Base-by-base conservation (phyloP, 192 early-diverging fungal species). In the Chytriomyces hyalinus region DNA sequence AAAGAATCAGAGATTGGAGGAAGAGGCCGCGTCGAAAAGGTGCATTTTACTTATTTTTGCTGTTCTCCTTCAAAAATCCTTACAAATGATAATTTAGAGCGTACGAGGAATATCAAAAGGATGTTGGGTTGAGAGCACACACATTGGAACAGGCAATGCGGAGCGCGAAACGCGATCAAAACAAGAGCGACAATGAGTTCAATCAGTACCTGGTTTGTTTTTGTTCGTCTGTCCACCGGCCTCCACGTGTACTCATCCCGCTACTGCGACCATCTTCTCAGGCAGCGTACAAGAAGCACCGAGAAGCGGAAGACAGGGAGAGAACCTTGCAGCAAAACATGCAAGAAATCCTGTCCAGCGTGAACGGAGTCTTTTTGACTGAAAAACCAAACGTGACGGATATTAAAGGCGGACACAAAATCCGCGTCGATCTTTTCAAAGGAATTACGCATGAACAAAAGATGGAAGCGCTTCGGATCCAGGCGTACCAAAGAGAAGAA, bases 401-500 rank as follows among this genome's bases (percentile, higher is more conserved):
- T 75, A 87, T 87, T 36, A 76, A 75, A 45, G 86, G 84, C 24
- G 84, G 85, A 0, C 87, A 88, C 74, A 83, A 88, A 87, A 76
- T 89, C 36, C 78, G 88, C 6, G 87, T 89, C 20, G 88, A 90
- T 67, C 53, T 83, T 13, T 90, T 89, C 78, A 90, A 90, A 70
- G 88, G 87, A 57, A 86, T 90, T 64, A 88, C 85, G 0, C 50
- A 46, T 6, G 78, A 85, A 48, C 85, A 89, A 74, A 83, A 82
- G 50, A 17, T 60, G 20, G 78, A 84, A 44, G 83, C 88, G 13
- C 67, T 77, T 10, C 61, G 70, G 6, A 70, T 78, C 10, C 87
- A 87, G 69, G 86, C 86, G 28, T 66, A 79, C 45, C 88, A 90
- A 69, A 77, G 88, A 11, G 17, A 43, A 44, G 84, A 90, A 65